Conservation (phyloP, 345 rosid species). For the Camelina sativa region DNA sequence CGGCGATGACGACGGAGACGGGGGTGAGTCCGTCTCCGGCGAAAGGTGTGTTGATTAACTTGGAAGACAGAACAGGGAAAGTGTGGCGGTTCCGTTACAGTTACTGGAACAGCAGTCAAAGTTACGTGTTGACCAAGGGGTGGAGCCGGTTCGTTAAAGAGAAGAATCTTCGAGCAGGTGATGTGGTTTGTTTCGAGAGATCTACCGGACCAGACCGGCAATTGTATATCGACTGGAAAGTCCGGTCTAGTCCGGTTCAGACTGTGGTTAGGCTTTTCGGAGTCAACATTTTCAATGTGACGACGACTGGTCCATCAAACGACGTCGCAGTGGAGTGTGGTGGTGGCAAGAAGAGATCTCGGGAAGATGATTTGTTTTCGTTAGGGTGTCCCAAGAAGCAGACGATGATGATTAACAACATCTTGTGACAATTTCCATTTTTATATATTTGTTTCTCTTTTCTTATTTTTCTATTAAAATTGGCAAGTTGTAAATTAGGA, state of each 20-base stretch:
- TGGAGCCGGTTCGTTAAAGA: constrained; percentile 97
- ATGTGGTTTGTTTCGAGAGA: constrained; percentile 75
- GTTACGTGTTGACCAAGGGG: constrained; percentile 91
- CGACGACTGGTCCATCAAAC: constrained; percentile 46
- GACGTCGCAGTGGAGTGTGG: constrained; percentile 46
- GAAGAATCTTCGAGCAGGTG: constrained; percentile 81
- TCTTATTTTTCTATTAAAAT: not conserved
- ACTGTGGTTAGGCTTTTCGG: constrained; percentile 40
- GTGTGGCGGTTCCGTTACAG: constrained; percentile 97
- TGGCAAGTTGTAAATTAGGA: constrained; percentile 43
- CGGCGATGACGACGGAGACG: constrained; percentile 29
- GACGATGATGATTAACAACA: constrained; percentile 53
- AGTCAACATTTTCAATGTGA: constrained; percentile 70
- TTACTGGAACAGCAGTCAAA: constrained; percentile 97
- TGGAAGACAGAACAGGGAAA: constrained; percentile 75
- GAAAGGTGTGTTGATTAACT: constrained; percentile 71
- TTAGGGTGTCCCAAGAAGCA: constrained; percentile 72
- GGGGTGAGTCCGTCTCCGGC: constrained; percentile 38
- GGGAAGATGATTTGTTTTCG: constrained; percentile 63
- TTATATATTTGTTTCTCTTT: no score
- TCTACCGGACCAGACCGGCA: constrained; percentile 77
- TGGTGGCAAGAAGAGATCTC: constrained; percentile 58
- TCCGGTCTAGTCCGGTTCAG: constrained; percentile 45
- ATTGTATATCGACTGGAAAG: constrained; percentile 66
- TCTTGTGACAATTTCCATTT: constrained; percentile 57